phyloP scores from a whole-genome alignment of 2,329 filamentous ascomycete genomes.

The Penicillium corylophilum region DNA sequence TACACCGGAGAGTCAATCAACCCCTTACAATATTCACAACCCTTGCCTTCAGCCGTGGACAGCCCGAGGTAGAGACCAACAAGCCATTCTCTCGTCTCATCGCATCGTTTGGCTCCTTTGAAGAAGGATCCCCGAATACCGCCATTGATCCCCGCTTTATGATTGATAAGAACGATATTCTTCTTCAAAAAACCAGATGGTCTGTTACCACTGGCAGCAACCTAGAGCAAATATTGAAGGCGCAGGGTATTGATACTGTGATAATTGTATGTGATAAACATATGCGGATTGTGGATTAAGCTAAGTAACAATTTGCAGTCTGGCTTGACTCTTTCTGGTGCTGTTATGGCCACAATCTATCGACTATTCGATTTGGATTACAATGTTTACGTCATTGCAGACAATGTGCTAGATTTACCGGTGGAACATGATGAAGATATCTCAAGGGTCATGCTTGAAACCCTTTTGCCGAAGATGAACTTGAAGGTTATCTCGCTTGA shows the following conservation, averaged over 20 bases:
- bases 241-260: conserved; percentile 44
- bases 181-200: conserved; percentile 46
- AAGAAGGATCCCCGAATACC: conserved; percentile 17
- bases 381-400: conserved; percentile 42
- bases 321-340: conserved; percentile 41
- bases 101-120: conserved; percentile 27
- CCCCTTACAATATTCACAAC: too few relatives aligned
- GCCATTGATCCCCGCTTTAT: conserved; percentile 32
- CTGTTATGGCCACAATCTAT: conserved; percentile 46
- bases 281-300: neutral
- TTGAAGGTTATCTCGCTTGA: conserved; percentile 21
- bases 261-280: conserved; percentile 30
- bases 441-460: conserved; percentile 12
- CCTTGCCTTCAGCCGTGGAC: too few relatives aligned
- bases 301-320: conserved; percentile 27
- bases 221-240: conserved; percentile 43
- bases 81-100: too few relatives aligned
- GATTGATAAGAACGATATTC: conserved; percentile 34
- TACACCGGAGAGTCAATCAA: too few relatives aligned
- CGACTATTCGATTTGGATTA: conserved; percentile 47
- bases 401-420: conserved; percentile 36
- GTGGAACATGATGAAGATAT: conserved; percentile 16
- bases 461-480: conserved; percentile 30
- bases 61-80: too few relatives aligned
- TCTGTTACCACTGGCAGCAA: conserved; percentile 43